Evolutionary conservation across 1,139 yeast genomes (phyloP), one percentile per base, ranked within the genome.

Genomic region (Saccharomyces hybrid): DNA sequence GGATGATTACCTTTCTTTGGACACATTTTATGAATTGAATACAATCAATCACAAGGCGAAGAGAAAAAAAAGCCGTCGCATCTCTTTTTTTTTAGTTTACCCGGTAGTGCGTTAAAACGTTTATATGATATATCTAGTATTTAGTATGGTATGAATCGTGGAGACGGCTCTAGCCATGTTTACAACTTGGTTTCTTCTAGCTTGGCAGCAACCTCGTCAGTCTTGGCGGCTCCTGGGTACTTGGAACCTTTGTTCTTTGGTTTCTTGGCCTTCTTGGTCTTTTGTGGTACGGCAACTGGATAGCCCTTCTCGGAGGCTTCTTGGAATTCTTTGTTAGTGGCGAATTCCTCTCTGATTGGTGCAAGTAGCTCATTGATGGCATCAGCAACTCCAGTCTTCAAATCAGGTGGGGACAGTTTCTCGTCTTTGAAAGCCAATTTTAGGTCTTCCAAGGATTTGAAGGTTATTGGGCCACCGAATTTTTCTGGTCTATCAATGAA

Each of bases 381-480:
- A 63, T 84, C 95, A 52, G 96, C 78, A 54, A 93, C 93, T 72
- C 99, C 99, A 9, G 85, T 74, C 74, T 95, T 95, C 73, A 95
- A 82, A 72, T 95, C 99, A 47, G 90, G 95, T 34, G 99, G 98
- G 49, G 95, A 81, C 67, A 95, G 80, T 67, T 81, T 81, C 65
- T 85, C 87, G 28, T 79, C 77, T 51, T 79, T 83, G 72, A 79
- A 95, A 64, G 86, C 96, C 44, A 75, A 74, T 71, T 86, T 85
- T 66, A 93, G 76, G 38, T 81, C 78, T n/a, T 81, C 90, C 62
- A 88, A 76, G 27, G 88, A 78, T 50, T 71, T 70, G 78, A 82
- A 95, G 51, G 84, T 77, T 57, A 93, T 77, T 62, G 95, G 86
- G 53, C 99, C 99, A 63, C 99, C 99, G 71, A 88, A 95, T 75